Evolutionary conservation across 345 rosid species (phyloP).

Genomic region (Bruguiera gymnorhiza): DNA sequence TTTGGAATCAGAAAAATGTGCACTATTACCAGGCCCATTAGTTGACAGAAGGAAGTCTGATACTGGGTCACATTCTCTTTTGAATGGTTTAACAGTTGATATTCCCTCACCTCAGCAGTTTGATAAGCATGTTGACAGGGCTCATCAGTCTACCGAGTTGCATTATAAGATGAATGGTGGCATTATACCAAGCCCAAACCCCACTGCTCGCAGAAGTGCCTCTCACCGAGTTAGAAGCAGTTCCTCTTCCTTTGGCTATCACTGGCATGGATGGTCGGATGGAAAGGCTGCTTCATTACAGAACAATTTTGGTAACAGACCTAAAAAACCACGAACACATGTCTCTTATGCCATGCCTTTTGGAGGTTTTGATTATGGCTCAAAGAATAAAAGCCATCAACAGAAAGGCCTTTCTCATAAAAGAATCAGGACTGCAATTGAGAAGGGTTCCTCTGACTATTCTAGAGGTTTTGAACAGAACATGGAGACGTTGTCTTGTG

Average conservation of each 20-base stretch:
- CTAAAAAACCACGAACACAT: constrained; percentile 84
- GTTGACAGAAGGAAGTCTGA: constrained; percentile 33
- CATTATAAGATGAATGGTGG: constrained; percentile 57
- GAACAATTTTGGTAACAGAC: constrained; percentile 69
- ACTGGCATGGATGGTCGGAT: constrained; percentile 69
- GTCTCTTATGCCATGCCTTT: constrained; percentile 80
- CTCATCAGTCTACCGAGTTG: constrained; percentile 47
- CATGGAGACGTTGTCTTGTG: constrained; percentile 61
- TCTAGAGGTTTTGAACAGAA: constrained; percentile 54
- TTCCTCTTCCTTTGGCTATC: constrained; percentile 46
- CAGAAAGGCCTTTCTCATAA: constrained; percentile 62
- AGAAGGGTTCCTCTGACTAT: constrained; percentile 54
- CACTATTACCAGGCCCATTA: constrained; percentile 18
- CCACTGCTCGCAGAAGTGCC: constrained; percentile 84
- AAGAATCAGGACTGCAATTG: constrained; percentile 74
- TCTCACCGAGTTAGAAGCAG: constrained; percentile 64
- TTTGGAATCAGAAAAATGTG: constrained; percentile 30
- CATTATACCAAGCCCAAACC: constrained; percentile 63
- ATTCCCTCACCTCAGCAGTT: constrained; percentile 46
- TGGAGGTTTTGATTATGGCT: constrained; percentile 55
- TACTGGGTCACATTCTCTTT: constrained; percentile 28
- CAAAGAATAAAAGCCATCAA: constrained; percentile 48
- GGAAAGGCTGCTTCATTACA: constrained; percentile 52
- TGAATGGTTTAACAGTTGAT: constrained; percentile 50
- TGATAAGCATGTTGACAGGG: constrained; percentile 33